Conservation (phyloP, 345 rosid genomes). For the Brassica carinata region DNA sequence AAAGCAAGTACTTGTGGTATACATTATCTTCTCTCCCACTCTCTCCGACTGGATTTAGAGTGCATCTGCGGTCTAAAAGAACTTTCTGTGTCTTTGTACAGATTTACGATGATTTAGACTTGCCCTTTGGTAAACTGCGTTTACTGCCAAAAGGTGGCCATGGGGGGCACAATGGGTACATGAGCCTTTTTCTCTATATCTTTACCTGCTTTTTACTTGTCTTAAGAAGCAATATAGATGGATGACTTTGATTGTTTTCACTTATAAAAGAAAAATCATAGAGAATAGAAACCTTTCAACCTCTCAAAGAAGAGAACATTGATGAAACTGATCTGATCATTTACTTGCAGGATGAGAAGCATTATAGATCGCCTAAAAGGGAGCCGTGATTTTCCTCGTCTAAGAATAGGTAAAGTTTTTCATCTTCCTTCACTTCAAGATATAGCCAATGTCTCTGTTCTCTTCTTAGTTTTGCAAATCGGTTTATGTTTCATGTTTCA, state of each 20-base stretch:
- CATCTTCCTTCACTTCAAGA: background rate
- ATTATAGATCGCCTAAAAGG: slow-evolving; percentile 91
- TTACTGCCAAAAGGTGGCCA: slow-evolving; percentile 98
- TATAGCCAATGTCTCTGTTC: background rate
- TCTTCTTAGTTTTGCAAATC: background rate
- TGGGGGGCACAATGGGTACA: slow-evolving; percentile 97
- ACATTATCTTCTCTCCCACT: slow-evolving; percentile 26
- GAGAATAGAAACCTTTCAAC: background rate
- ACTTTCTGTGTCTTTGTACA: slow-evolving; percentile 34
- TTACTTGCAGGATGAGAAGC: slow-evolving; percentile 74
- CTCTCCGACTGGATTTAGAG: background rate
- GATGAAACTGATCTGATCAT: slow-evolving; percentile 5
- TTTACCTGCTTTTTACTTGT: background rate
- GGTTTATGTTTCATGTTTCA: slow-evolving; percentile 14
- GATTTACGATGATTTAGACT: slow-evolving; percentile 93
- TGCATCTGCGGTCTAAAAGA: background rate
- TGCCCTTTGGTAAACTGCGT: slow-evolving; percentile 87
- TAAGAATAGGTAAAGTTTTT: slow-evolving; percentile 71
- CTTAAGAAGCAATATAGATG: slow-evolving; percentile 11
- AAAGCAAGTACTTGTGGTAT: slow-evolving; percentile 92
- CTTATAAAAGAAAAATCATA: background rate
- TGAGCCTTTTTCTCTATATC: background rate
- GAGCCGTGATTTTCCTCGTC: slow-evolving; percentile 85
- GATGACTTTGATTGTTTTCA: background rate
- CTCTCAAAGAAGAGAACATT: background rate